Evolutionary conservation across 371 early-diverging fungal species (phyloP).

Genomic region (Smittium culicis): DNA sequence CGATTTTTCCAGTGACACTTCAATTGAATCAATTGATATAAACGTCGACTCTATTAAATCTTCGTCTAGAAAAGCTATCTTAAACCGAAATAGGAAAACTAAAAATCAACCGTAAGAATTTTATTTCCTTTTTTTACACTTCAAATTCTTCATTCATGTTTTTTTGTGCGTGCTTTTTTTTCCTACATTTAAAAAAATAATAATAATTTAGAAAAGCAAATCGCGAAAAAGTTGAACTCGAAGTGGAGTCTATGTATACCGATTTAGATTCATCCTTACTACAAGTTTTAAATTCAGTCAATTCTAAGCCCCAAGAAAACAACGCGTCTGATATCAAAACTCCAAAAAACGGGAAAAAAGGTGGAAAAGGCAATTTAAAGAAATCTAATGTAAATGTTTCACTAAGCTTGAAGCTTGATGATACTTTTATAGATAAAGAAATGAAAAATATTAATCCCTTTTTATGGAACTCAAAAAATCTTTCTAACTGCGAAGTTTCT

Average conservation of each 20-base stretch:
- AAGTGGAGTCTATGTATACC: not conserved
- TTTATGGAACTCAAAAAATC: not conserved
- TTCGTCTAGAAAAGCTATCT: not conserved
- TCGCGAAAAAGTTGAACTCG: too few species aligned
- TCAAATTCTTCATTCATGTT: too few species aligned
- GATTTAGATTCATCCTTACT: not conserved
- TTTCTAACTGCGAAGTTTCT: not conserved
- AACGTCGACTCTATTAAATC: not conserved
- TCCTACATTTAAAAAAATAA: too few species aligned
- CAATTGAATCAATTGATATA: not conserved
- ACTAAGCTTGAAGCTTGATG: slow-evolving; percentile 3
- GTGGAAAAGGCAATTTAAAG: not conserved
- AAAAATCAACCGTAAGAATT: too few species aligned
- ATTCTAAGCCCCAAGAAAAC: not conserved
- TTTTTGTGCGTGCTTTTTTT: too few species aligned
- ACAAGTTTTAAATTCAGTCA: slow-evolving; percentile 4
- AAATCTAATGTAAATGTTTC: not conserved
- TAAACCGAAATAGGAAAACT: too few species aligned
- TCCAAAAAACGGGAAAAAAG: not conserved
- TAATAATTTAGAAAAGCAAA: too few species aligned
- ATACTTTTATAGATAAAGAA: not conserved
- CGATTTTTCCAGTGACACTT: not conserved
- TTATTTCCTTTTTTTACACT: too few species aligned
- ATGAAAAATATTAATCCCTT: not conserved
- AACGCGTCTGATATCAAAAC: not conserved